A percentile compares a stretch with the other conserved stretches of the same genome.
These are phyloP conservation scores for Leucogyrophana mollusca DNA, from an alignment of 768 basidiomycete species.

Conservation along the genomic window DNA sequence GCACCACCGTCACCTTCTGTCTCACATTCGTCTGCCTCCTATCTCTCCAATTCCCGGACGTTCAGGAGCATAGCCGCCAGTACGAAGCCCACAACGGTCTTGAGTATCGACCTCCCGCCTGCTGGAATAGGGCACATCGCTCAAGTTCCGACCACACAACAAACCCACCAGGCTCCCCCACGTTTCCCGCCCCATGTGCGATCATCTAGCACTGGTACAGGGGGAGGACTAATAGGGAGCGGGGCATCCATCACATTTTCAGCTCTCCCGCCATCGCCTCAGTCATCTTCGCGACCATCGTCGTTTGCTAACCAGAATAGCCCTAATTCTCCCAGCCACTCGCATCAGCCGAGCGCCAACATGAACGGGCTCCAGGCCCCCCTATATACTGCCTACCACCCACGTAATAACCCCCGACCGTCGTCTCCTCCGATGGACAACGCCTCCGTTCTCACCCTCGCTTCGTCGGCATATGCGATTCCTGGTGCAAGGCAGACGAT, in stretches of 20 bases:
- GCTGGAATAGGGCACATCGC: constrained; percentile 91
- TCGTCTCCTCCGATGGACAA: constrained; percentile 89
- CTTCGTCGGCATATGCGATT: constrained; percentile 87
- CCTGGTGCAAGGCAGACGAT: constrained; percentile 53
- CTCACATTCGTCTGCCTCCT: constrained; percentile 80
- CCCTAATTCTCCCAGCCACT: constrained; percentile 23
- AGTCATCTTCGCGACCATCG: constrained; percentile 45
- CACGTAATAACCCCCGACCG: constrained; percentile 93
- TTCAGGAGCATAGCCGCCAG: constrained; percentile 82
- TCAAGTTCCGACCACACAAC: constrained; percentile 69
- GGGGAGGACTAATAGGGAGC: constrained; percentile 40
- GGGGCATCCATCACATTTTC: constrained; percentile 74
- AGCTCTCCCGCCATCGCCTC: constrained; percentile 52
- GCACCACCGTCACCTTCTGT: constrained; percentile 85
- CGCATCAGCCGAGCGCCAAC: constrained; percentile 27
- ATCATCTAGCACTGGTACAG: constrained; percentile 56
- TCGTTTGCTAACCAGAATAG: constrained; percentile 25
- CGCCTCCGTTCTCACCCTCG: constrained; percentile 89
- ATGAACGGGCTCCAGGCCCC: constrained; percentile 66
- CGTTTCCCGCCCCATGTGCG: constrained; percentile 61
- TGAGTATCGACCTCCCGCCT: constrained; percentile 82
- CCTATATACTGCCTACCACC: constrained; percentile 87
- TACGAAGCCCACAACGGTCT: constrained; percentile 92
- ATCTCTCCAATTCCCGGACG: constrained; percentile 77
- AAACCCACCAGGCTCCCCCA: constrained; percentile 43